phyloP scores from a whole-genome alignment of 192 early-diverging fungal genomes.

The Podila epicladia region DNA sequence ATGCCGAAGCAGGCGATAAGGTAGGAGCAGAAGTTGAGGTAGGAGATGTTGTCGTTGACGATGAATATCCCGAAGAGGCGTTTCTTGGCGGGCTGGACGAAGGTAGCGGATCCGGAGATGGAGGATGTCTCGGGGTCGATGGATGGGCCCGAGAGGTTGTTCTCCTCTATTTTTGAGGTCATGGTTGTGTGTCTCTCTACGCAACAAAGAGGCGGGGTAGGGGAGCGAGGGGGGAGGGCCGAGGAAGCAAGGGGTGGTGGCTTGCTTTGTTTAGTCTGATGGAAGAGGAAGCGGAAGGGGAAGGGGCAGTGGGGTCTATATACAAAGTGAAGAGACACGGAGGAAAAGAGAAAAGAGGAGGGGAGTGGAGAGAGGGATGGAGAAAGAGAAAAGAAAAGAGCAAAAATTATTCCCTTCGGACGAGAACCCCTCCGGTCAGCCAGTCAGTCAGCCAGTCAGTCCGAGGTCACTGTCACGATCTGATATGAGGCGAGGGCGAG shows the following conservation, averaged over 20 bases:
- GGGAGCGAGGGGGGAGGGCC: not conserved
- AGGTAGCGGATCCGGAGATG: not conserved
- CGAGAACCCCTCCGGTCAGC: not conserved
- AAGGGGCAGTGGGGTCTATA: not conserved
- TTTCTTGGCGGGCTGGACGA: not conserved
- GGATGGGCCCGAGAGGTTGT: not conserved
- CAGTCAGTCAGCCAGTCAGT: too few species aligned
- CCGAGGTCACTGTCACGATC: too few species aligned
- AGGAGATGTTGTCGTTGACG: conserved; percentile 32
- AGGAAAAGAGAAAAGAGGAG: not conserved
- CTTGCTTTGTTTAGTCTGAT: not conserved
- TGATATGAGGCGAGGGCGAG: too few species aligned
- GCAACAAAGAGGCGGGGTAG: not conserved
- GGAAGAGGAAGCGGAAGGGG: not conserved
- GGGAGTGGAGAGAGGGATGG: not conserved
- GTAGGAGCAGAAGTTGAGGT: conserved; percentile 39
- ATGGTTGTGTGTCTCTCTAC: not conserved
- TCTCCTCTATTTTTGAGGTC: not conserved
- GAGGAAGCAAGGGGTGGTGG: not conserved
- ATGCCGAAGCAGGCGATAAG: conserved; percentile 19
- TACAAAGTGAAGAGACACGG: not conserved
- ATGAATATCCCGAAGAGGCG: conserved; percentile 44
- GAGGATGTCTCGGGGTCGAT: not conserved
- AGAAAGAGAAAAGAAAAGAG: not conserved
- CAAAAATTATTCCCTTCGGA: not conserved